Base-by-base conservation (phyloP, 2,329 filamentous ascomycete species). In the Sclerotinia spermophila region DNA sequence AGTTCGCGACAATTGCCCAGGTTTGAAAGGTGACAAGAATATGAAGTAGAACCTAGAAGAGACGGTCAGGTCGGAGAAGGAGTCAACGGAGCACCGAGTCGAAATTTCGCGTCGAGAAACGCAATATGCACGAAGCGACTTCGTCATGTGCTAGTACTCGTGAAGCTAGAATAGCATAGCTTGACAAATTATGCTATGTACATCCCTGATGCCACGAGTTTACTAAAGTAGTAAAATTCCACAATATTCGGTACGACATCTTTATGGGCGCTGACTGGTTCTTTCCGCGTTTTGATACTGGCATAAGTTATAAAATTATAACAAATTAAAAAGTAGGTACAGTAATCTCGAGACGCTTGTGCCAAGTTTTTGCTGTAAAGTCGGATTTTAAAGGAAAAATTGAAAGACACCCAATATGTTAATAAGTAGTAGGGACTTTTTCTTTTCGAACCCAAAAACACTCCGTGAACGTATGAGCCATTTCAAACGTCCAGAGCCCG, bases 221-320 rank as follows among this genome's bases (percentile, higher is more conserved):
- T 30, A n/a, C 33, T n/a, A 53, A 65, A 53, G 45, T 62, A 48
- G 60, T 27, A 51, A 65, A 60, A 65, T 65, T 40, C 61, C 61
- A 65, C 45, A 65, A 21, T 65, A 65, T 65, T 53, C 55, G 33
- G 62, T 53, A 65, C 45, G 62, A 53, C 45, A 65, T 65, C 33
- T 65, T 53, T 15, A 53, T 40, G 33, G 33, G 33, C 33, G 62
- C 62, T 53, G 62, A 65, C 45, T 53, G 45, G 62, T 53, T 48
- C 24, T 40, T 35, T 53, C 33, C 33, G 33, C 51, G 44, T 38
- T 48, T 64, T 51, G 44, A 64, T 64, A 42, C 21, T 24, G 44
- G 44, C 48, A 51, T 27, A 15, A n/a, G 24, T 48, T 4, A 51
- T 51, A 38, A 15, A n/a, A 24, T 48, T 4, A 51, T 51, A 38